Evolutionary conservation across 176 grass and related monocot genomes (phyloP), one percentile per base, ranked within the genome.

Genomic region (Chloris gayana): DNA sequence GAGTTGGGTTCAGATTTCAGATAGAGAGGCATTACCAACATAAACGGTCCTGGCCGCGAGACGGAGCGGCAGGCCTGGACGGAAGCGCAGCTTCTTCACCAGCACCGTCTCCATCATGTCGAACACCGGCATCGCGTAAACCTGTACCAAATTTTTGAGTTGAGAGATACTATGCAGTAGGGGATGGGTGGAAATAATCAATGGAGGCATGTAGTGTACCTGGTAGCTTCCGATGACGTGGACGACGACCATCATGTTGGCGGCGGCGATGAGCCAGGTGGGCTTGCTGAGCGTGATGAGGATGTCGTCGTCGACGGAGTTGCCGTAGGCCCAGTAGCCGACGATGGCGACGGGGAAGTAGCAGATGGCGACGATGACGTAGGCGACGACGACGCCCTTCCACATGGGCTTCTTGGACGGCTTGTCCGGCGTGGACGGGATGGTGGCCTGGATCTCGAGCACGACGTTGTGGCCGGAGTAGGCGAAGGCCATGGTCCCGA

Each of bases 351-450:
- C 95, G 4, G 95, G 95, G 81, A 98, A 98, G 82, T 98, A 98
- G 79, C 95, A 98, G 51, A 94, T 22, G 0, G 95, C 95, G 11
- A 98, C 95, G 9, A 94, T 2, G 30, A 92, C 81, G 80, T 98
- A 98, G 45, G 95, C 95, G 14, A 92, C 89, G 1, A 98, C 15
- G 18, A 94, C 95, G 13, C 95, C 95, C 84, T 56, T 94, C 95
- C 95, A 98, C 95, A 98, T 98, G 19, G 95, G 87, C 86, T 85
- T 98, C 81, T 98, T 98, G 42, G 95, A 94, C 0, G 89, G 95
- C 15, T 75, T 98, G 64, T 94, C 89, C 22, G 92, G 92, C 37
- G 89, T 87, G 0, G 95, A 98, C 25, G 92, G 92, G 31, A 98
- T 94, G 17, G 95, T 98, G 53, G 95, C 92, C 45, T 98, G 95